These are phyloP conservation scores for Vigna hirtella DNA, from an alignment of 306 rosid genomes.

Conservation along the genomic window DNA sequence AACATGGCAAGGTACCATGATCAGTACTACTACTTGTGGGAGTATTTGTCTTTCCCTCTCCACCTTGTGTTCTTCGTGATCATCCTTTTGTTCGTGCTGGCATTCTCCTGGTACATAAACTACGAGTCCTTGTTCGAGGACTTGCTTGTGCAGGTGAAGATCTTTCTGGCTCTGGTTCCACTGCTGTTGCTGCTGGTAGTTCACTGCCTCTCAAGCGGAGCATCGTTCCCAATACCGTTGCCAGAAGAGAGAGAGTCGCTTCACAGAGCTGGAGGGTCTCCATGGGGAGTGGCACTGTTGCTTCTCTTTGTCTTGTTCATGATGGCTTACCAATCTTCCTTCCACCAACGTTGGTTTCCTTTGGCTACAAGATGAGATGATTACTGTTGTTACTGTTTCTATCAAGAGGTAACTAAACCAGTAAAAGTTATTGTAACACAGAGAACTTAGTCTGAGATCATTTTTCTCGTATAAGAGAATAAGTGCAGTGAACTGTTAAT, in stretches of 20 bases:
- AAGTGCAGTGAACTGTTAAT: not conserved
- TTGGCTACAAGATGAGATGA: conserved; percentile 43
- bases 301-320: conserved; percentile 69
- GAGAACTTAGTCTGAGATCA: not conserved
- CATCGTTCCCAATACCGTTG: conserved; percentile 50
- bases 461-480: not conserved
- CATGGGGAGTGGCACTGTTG: conserved; percentile 81
- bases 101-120: conserved; percentile 78
- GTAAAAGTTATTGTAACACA: not conserved
- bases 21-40: conserved; percentile 51
- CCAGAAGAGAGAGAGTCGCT: conserved; percentile 70
- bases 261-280: conserved; percentile 87
- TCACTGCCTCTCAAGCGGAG: conserved; percentile 62
- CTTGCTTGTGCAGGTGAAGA: conserved; percentile 58
- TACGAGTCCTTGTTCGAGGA: conserved; percentile 66
- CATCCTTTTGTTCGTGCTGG: conserved; percentile 60
- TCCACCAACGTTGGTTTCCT: conserved; percentile 88
- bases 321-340: conserved; percentile 78
- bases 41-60: conserved; percentile 62
- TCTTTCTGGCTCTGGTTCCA: conserved; percentile 67
- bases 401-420: not conserved
- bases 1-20: conserved; percentile 60
- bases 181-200: conserved; percentile 56
- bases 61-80: conserved; percentile 64
- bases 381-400: not conserved